phyloP scores from a whole-genome alignment of 2,329 filamentous ascomycete genomes.

The Fusarium sp. region DNA sequence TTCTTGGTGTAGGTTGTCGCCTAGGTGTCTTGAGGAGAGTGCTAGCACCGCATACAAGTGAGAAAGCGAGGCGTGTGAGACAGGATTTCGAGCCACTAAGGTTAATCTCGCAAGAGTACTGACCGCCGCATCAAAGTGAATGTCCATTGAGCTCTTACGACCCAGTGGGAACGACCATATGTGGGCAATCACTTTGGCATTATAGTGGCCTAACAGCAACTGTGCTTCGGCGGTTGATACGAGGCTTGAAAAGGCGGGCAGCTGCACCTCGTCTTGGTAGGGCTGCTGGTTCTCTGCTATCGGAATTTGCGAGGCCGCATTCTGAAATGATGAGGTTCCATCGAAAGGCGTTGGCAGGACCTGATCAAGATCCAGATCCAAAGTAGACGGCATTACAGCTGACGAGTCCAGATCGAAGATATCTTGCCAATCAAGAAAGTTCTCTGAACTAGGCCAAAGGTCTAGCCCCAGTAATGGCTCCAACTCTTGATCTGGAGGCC shows the following conservation, averaged over 20 bases:
- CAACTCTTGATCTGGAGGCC: not conserved
- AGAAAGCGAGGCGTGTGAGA: not conserved
- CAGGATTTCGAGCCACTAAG: not conserved
- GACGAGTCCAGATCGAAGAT: conserved; percentile 10
- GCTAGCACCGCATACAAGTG: not conserved
- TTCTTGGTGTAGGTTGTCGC: not conserved
- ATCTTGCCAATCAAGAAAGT: conserved; percentile 9
- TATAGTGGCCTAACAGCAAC: not conserved
- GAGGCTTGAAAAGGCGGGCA: not conserved
- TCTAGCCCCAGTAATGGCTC: not conserved
- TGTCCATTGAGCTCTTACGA: not conserved
- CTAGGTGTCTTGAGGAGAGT: not conserved
- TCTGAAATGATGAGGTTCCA: not conserved
- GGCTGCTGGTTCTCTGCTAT: not conserved
- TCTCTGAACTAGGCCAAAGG: not conserved
- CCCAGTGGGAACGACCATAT: not conserved
- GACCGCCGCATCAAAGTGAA: not conserved
- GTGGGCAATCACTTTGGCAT: not conserved
- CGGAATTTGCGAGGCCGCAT: not conserved
- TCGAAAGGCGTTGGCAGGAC: not conserved
- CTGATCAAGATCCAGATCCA: not conserved
- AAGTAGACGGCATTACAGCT: not conserved
- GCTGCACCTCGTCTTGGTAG: not conserved
- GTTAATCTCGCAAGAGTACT: not conserved
- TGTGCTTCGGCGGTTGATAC: not conserved